Base-by-base conservation (phyloP, 306 rosid genomes). In the Morella rubra region DNA sequence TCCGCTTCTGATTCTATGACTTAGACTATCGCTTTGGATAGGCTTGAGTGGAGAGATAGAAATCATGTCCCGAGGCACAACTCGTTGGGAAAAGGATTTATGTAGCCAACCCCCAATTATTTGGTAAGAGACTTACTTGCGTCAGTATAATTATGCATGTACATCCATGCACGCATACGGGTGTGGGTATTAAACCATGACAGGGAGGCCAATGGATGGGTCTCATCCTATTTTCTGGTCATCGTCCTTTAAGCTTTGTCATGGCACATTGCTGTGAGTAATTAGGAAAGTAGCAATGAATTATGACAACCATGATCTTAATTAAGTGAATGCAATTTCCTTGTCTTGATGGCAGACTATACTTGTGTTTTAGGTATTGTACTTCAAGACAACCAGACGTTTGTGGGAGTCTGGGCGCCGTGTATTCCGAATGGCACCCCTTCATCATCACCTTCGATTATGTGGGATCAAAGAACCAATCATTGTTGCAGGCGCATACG, bases 401-500 rank as follows among this genome's bases (percentile, higher is more conserved):
- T 73, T 85, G 27, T 65, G 15, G 14, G 89, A 87, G 79, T 78
- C 56, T 14, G 80, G 91, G 41, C 86, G 84, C 54, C 89, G 82
- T 10, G 24, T 90, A n/a, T 88, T 89, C 54, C 87, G 71, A 80
- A 81, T 90, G 91, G 96, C 90, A 9, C 89, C 97, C 12, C 82
- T 94, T 60, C 93, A 92, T 86, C 87, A 87, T 65, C 87, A 86
- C 82, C 87, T 94, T 53, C 92, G 83, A 71, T 76, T 89, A 77
- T 77, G 81, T 70, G 96, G 97, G 53, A 74, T 90, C 82, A 86
- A 85, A 72, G 97, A 90, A 82, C 93, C 97, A 2, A 71, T 78
- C 70, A 90, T 92, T 20, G 98, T 94, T 70, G 91, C 88, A 54
- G 90, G 90, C 60, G 97, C 97, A 41, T 94, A 92, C 83, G 79